These are phyloP conservation scores for Spatholobus suberectus DNA, from an alignment of 306 rosid genomes.

Conservation along the genomic window DNA sequence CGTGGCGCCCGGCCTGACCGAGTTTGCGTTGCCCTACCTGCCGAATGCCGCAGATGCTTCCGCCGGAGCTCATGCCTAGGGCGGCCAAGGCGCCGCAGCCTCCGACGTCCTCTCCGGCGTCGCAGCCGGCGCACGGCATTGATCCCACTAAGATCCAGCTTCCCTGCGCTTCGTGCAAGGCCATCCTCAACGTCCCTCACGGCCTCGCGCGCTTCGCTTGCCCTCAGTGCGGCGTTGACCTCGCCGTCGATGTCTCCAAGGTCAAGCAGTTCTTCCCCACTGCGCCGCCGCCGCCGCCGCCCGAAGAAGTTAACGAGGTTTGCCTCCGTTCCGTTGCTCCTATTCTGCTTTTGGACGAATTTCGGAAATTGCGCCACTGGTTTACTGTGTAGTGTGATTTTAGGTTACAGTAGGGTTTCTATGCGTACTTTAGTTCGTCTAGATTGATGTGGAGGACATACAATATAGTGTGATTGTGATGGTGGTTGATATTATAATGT, in stretches of 20 bases:
- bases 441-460: not conserved
- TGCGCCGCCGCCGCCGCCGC: not conserved
- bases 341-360: not conserved
- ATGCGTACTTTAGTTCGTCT: not conserved
- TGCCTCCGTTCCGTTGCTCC: not conserved
- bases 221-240: constrained; percentile 90
- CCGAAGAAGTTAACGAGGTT: constrained; percentile 66
- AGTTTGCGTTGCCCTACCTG: constrained; percentile 86
- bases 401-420: not conserved
- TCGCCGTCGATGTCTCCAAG: constrained; percentile 81
- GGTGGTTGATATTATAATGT: not conserved
- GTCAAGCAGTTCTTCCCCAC: constrained; percentile 45
- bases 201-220: constrained; percentile 82
- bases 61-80: constrained; percentile 90
- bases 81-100: constrained; percentile 47
- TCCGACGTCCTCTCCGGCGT: not conserved
- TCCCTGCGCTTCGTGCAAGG: constrained; percentile 91
- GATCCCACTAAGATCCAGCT: constrained; percentile 99
- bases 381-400: constrained; percentile 3
- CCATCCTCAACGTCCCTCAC: constrained; percentile 94
- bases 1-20: constrained; percentile 75
- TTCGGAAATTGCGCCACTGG: not conserved
- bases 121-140: constrained; percentile 62
- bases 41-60: constrained; percentile 93
- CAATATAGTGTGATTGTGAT: not conserved